Base-by-base conservation (phyloP, 805 yeast genomes). In the Cyberlindnera samutprakarnensis region DNA sequence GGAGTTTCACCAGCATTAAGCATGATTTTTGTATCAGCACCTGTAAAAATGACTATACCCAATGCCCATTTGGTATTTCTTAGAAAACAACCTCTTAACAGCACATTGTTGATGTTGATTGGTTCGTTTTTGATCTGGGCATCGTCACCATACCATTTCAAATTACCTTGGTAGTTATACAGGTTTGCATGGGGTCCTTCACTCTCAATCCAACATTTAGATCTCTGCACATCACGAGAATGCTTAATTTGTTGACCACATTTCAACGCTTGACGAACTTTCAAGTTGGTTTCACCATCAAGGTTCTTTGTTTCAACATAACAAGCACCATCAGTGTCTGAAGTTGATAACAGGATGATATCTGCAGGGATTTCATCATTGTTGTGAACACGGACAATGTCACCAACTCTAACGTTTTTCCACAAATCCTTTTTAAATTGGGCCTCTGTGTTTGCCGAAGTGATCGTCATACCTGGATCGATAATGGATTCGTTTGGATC, bases 301-400 rank as follows among this genome's bases (percentile, higher is more conserved):
- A 83, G 64, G 55, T 82, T 82, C 48, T 81, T 82, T 0, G 94
- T 83, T 54, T 82, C 94, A 19, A 82, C 74, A 44, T 75, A 51
- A 56, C 90, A 80, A 31, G 70, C 73, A 35, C 80, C 82, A 48
- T 80, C 86, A 2, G 65, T 54, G 48, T 79, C 86, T 20, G 84
- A 73, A 3, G 87, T 68, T 5, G 87, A 66, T 12, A 83, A 49
- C 15, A 82, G 54, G 24, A 80, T 62, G 12, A 77, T 53, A 59
- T 83, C 94, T 3, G 92, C 88, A 1, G 94, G 94, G 6, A 81
- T 68, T 61, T 81, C 92, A 51, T 83, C 92, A 49, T 83, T 77
- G 43, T 75, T 73, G 41, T 78, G 72, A 15, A 83, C 66, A 47
- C 90, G 66, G 18, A 83, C 65, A 30, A 83, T 63, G 44, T 82